Conservation (phyloP, 2,329 filamentous ascomycete genomes). For the Neocucurbitaria cava region DNA sequence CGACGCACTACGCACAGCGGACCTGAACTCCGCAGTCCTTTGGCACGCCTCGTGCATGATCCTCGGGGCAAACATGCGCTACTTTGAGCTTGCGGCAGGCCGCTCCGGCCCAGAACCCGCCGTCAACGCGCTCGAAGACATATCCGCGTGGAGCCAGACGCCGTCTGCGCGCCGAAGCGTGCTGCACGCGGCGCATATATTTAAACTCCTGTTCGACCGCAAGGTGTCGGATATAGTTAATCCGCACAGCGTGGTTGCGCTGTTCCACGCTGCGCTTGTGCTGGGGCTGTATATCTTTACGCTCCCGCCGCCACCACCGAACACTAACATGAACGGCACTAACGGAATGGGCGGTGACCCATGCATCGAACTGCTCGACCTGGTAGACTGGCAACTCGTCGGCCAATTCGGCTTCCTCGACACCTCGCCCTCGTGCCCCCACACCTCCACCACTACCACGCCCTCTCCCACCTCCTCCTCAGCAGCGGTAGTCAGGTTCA, state of each 20-base stretch:
- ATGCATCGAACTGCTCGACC: slow-evolving; percentile 57
- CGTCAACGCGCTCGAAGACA: slow-evolving; percentile 58
- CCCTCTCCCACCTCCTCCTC: slow-evolving; percentile 28
- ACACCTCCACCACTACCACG: not conserved
- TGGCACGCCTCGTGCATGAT: slow-evolving; percentile 63
- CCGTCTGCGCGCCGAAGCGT: slow-evolving; percentile 58
- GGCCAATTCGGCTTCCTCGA: slow-evolving; percentile 56
- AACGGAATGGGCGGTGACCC: too few species aligned
- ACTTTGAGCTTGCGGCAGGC: slow-evolving; percentile 61
- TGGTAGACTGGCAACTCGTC: slow-evolving; percentile 58
- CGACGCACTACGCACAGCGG: slow-evolving; percentile 51
- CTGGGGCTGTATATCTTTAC: slow-evolving; percentile 62
- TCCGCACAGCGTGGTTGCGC: slow-evolving; percentile 58
- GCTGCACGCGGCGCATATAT: slow-evolving; percentile 61
- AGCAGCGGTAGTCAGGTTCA: slow-evolving; percentile 51
- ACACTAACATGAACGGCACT: too few species aligned
- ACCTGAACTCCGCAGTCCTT: slow-evolving; percentile 58
- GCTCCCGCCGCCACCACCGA: slow-evolving; percentile 40
- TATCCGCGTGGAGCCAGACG: slow-evolving; percentile 59
- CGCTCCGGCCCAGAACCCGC: slow-evolving; percentile 57
- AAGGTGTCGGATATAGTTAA: slow-evolving; percentile 61
- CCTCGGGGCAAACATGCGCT: slow-evolving; percentile 59
- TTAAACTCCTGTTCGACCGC: slow-evolving; percentile 58
- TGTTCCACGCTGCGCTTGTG: slow-evolving; percentile 61
- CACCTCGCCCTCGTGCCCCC: slow-evolving; percentile 17